These are phyloP conservation scores for Alternaria rosae DNA, from an alignment of 2,329 filamentous ascomycete genomes.

Conservation along the genomic window DNA sequence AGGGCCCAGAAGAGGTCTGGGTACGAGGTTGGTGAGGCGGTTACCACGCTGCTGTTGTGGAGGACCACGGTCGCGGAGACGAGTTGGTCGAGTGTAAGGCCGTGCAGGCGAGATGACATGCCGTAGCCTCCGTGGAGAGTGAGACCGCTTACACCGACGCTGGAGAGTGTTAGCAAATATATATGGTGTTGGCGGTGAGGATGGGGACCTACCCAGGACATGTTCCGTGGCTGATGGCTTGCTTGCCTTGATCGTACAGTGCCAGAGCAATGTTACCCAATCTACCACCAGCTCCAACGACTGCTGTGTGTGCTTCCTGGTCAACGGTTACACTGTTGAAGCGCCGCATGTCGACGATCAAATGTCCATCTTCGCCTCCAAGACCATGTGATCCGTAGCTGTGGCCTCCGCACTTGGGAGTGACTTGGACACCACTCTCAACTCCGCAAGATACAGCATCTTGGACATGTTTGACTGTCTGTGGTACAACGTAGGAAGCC, in stretches of 20 bases:
- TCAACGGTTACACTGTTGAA: slow-evolving; percentile 55
- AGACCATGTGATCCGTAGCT: slow-evolving; percentile 63
- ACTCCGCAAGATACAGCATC: slow-evolving; percentile 64
- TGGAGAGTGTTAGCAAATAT: not conserved
- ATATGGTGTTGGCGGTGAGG: not conserved
- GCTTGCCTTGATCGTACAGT: slow-evolving; percentile 40
- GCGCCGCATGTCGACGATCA: slow-evolving; percentile 56
- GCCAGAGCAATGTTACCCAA: slow-evolving; percentile 47
- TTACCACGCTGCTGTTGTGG: slow-evolving; percentile 45
- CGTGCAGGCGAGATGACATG: slow-evolving; percentile 31
- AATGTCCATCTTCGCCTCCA: slow-evolving; percentile 56
- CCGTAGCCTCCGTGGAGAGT: slow-evolving; percentile 40
- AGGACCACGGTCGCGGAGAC: slow-evolving; percentile 42
- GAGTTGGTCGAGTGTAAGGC: slow-evolving; percentile 37
- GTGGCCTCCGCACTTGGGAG: slow-evolving; percentile 68
- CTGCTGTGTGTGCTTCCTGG: slow-evolving; percentile 49
- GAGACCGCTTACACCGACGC: slow-evolving; percentile 40
- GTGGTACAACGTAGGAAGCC: slow-evolving; percentile 63
- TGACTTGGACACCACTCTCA: slow-evolving; percentile 58
- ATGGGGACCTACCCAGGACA: slow-evolving; percentile 56
- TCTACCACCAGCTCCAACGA: slow-evolving; percentile 57
- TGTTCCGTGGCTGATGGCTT: slow-evolving; percentile 58
- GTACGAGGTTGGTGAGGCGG: slow-evolving; percentile 43
- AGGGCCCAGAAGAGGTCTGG: slow-evolving; percentile 53
- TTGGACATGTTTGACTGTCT: slow-evolving; percentile 60